Base-by-base conservation (phyloP, 805 yeast genomes). In the Isabelozyma rhagii region DNA sequence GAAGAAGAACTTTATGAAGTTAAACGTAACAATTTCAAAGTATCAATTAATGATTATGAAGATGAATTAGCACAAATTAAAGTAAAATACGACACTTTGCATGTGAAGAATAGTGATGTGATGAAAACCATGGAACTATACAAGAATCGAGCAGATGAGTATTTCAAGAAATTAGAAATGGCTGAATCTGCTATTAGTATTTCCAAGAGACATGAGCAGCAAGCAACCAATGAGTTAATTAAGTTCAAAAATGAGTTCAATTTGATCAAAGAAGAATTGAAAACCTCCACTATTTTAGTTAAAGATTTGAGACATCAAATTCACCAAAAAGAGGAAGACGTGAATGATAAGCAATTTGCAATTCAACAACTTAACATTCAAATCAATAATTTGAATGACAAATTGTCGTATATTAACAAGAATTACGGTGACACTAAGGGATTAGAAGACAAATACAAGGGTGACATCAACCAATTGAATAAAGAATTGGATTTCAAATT, bases 161-260 rank as follows among this genome's bases (percentile, higher is more conserved):
- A 89, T 62, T 82, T 78, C 56, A 74, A 76, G 50, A 87, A 88
- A 58, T 72, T 91, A 25, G 96, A 90, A 58, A 78, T 81, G 45
- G 92, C 94, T 2, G 97, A 92, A 61, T 75, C 84, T 45, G 87
- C 89, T 5, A 81, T 87, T 1, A 73, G 78, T 47, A 77, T 82
- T 43, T 82, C 89, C 8, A 75, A 80, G 55, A 72, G 88, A 56
- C 81, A 84, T 10, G 92, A 86, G 60, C 76, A 76, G 47, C 59
- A 71, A 38, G 74, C 85, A 4, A 68, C 66, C 44, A 70, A 71
- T 44, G 89, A 89, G 52, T 66, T 82, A 47, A 61, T 66, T 15
- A 88, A 64, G 13, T 50, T 55, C 9, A 63, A 54, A 48, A 65
- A 53, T 44, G 85, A 56, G 66, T 80, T 36, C 69, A 77, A 50